Evolutionary conservation across 768 basidiomycete species (phyloP), one percentile per base, ranked within the genome.

Genomic region (Grammothele lineata): DNA sequence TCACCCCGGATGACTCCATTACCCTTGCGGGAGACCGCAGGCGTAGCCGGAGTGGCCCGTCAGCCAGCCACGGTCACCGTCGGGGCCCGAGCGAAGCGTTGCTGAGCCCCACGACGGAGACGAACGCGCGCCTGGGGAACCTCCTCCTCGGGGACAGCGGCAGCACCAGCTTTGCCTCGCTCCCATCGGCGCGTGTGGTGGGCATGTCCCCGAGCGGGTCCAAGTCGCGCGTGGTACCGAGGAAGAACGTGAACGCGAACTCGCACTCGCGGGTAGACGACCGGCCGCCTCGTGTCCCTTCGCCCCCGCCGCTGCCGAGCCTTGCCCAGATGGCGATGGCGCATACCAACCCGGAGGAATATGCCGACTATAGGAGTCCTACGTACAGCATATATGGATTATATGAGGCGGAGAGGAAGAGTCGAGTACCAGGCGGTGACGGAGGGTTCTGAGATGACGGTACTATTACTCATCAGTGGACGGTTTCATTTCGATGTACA

Each of bases 321-420:
- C 62, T 90, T 43, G 70, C 85, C 8, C 88, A 89, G 65, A 85
- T 90, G 86, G 87, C 76, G 40, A 61, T 89, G 59, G 74, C 78
- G 37, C 83, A 85, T 50, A 63, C 68, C 2, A 77, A 85, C 47
- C 75, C 78, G 4, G 76, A 81, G 43, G 80, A 73, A 3, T 85
- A 76, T 63, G 76, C 70, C 5, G 78, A 77, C 39, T 89, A 90
- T 51, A 72, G 80, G 51, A 87, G 87, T 57, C 86, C 88, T 15
- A 90, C 88, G 5, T 90, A 90, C 55, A 91, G 87, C 61, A 77
- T 91, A 45, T 90, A 85, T 58, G 83, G 83, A 33, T 55, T 88
- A 54, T 89, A 89, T 58, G 83, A 79, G 43, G 71, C 66, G 22
- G 81, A 81, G 36, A 67, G 78, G 54, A 85, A 78, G 66, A 81